Percentiles rank a stretch among this genome's conserved stretches.
These are phyloP conservation scores for Chaetoscypha palmicola DNA, from an alignment of 2,329 filamentous ascomycete species.

Conservation along the genomic window DNA sequence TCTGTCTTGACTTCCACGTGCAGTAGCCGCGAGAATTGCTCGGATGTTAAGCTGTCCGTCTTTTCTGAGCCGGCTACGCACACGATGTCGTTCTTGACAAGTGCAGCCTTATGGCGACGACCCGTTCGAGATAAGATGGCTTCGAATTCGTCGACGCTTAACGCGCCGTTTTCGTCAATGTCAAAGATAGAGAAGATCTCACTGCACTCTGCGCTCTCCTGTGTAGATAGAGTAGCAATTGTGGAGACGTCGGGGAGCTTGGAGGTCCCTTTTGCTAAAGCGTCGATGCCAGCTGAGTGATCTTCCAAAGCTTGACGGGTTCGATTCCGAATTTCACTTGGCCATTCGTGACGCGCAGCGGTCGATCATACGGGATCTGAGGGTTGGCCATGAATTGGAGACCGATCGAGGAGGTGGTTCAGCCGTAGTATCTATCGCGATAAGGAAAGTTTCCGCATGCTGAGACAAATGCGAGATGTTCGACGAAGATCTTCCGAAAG, in stretches of 20 bases:
- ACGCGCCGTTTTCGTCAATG: constrained; percentile 10
- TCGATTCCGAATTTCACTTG: constrained; percentile 10
- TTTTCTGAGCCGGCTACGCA: constrained; percentile 1
- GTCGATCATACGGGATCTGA: constrained; percentile 7
- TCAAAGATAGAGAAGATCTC: constrained; percentile 10
- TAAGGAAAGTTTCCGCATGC: constrained; percentile 8
- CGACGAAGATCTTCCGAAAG: constrained; percentile 8
- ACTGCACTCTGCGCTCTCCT: constrained; percentile 6
- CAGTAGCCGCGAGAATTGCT: constrained; percentile 9
- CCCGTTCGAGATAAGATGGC: constrained; percentile 3
- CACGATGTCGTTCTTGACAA: constrained; percentile 8
- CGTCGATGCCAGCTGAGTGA: constrained; percentile 8
- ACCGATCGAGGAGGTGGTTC: constrained; percentile 6
- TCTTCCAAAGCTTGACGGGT: constrained; percentile 8
- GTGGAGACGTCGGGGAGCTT: not conserved
- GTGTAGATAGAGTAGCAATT: not conserved
- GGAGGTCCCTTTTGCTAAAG: constrained; percentile 2
- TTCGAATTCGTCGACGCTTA: constrained; percentile 5
- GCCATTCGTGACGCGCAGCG: constrained; percentile 7
- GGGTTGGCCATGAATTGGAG: constrained; percentile 10
- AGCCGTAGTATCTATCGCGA: constrained; percentile 9
- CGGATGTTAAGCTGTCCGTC: constrained; percentile 1
- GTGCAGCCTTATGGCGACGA: not conserved
- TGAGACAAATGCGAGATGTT: constrained; percentile 1
- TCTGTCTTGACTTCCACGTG: constrained; percentile 2